Conservation (phyloP, 306 rosid genomes). For the Prunus padus region DNA sequence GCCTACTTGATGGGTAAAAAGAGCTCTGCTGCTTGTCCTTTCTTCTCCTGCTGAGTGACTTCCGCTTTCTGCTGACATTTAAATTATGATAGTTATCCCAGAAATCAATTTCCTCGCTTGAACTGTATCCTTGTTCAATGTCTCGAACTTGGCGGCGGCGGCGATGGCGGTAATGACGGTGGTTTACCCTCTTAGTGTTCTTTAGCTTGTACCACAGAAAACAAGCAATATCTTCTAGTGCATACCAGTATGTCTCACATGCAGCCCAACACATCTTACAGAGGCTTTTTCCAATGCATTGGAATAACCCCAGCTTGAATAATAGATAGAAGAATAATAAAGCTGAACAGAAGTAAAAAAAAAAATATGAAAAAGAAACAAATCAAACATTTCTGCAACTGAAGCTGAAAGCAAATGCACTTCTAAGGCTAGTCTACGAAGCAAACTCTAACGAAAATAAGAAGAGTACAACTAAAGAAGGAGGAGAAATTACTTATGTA, state of each 20-base stretch:
- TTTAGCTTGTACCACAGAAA: conserved; percentile 46
- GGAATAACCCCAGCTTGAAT: conserved; percentile 50
- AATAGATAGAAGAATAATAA: conserved; percentile 43
- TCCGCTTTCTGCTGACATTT: conserved; percentile 18
- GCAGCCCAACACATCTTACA: conserved; percentile 51
- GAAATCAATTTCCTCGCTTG: conserved; percentile 25
- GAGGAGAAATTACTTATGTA: not conserved
- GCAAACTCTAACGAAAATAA: not conserved
- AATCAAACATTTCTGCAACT: not conserved
- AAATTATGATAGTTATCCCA: conserved; percentile 2
- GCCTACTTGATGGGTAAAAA: conserved; percentile 9
- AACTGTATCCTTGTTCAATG: conserved; percentile 39
- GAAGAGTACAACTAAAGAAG: not conserved
- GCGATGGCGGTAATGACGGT: conserved; percentile 7
- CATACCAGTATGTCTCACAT: conserved; percentile 42
- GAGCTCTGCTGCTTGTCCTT: not conserved
- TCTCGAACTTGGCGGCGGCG: conserved; percentile 24
- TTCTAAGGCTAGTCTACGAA: not conserved
- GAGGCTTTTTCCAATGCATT: conserved; percentile 50
- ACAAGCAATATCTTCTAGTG: conserved; percentile 36
- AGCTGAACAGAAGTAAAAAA: not conserved
- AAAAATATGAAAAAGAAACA: not conserved
- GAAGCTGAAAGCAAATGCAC: not conserved
- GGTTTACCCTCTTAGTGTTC: conserved; percentile 43
- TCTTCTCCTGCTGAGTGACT: conserved; percentile 23